These are phyloP conservation scores for Neophaeococcomyces mojaviensis DNA, from an alignment of 2,329 filamentous ascomycete genomes.

Conservation along the genomic window DNA sequence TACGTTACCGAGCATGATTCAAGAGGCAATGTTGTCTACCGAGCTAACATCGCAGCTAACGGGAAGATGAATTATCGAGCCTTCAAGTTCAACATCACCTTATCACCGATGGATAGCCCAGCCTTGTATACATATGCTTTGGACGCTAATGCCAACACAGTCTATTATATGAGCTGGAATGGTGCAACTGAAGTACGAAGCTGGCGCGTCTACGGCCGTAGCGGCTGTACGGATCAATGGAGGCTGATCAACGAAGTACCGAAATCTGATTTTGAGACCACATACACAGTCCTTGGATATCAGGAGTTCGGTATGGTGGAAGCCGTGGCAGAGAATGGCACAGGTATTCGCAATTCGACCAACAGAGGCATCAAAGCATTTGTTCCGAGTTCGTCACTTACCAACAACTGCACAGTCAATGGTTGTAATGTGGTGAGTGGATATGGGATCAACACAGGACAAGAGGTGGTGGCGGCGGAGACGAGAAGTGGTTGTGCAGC, in stretches of 20 bases:
- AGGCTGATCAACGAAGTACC: slow-evolving; percentile 23
- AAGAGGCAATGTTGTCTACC: slow-evolving; percentile 31
- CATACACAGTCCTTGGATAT: slow-evolving; percentile 19
- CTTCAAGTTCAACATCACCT: slow-evolving; percentile 34
- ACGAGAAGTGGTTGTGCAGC: slow-evolving; percentile 2
- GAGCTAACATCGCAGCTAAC: slow-evolving; percentile 29
- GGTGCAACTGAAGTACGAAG: slow-evolving; percentile 41
- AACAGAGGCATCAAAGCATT: slow-evolving; percentile 10
- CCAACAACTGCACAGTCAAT: slow-evolving; percentile 6
- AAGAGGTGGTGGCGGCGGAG: not conserved
- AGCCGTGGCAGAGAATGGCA: slow-evolving; percentile 9
- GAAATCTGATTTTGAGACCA: slow-evolving; percentile 35
- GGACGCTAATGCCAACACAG: slow-evolving; percentile 4
- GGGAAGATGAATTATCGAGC: slow-evolving; percentile 37
- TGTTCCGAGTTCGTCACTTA: slow-evolving; percentile 8
- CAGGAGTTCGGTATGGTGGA: slow-evolving; percentile 13
- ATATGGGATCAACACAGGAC: slow-evolving; percentile 3
- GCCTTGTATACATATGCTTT: slow-evolving; percentile 34
- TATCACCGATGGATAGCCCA: slow-evolving; percentile 32
- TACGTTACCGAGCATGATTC: slow-evolving; percentile 34
- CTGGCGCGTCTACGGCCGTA: slow-evolving; percentile 30
- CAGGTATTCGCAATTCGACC: slow-evolving; percentile 9
- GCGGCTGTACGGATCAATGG: slow-evolving; percentile 21
- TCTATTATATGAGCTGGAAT: slow-evolving; percentile 39
- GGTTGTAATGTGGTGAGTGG: slow-evolving; percentile 1